Evolutionary conservation across 2,329 filamentous ascomycete genomes (phyloP).

Genomic region (Westerdykella sp.): DNA sequence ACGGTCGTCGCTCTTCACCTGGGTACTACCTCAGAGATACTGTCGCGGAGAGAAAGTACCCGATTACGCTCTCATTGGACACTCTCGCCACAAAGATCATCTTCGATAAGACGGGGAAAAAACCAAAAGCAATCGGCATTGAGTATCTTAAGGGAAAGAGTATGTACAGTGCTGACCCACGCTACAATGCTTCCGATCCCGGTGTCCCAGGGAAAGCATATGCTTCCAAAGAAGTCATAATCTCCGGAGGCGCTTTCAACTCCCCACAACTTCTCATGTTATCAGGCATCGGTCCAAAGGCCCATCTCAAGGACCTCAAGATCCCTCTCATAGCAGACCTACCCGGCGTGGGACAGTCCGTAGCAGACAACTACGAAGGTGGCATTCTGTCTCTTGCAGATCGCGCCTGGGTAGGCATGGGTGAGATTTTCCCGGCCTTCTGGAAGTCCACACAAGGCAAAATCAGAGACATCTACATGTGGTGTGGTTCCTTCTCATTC

Average conservation of each 20-base stretch:
- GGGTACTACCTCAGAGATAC: constrained; percentile 44
- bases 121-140: constrained; percentile 39
- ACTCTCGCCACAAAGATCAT: constrained; percentile 40
- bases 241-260: constrained; percentile 50
- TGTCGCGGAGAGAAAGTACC: constrained; percentile 37
- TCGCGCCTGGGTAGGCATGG: constrained; percentile 12
- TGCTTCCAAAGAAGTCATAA: constrained; percentile 30
- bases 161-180: constrained; percentile 42
- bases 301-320: constrained; percentile 48
- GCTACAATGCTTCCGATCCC: constrained; percentile 19
- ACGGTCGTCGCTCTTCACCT: constrained; percentile 19
- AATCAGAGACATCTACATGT: constrained; percentile 26
- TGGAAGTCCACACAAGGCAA: constrained; percentile 17
- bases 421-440: constrained; percentile 22
- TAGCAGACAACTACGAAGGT: constrained; percentile 22
- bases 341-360: constrained; percentile 49
- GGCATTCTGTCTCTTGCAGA: constrained; percentile 15
- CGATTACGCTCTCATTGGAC: constrained; percentile 29
- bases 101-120: constrained; percentile 28
- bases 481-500: constrained; percentile 23
- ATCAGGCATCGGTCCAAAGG: constrained; percentile 53
- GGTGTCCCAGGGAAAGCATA: constrained; percentile 33
- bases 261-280: constrained; percentile 58
- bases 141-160: constrained; percentile 40
- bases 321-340: constrained; percentile 51